These are phyloP conservation scores for Biscutella auriculata DNA, from an alignment of 441 rosid species.

Conservation along the genomic window DNA sequence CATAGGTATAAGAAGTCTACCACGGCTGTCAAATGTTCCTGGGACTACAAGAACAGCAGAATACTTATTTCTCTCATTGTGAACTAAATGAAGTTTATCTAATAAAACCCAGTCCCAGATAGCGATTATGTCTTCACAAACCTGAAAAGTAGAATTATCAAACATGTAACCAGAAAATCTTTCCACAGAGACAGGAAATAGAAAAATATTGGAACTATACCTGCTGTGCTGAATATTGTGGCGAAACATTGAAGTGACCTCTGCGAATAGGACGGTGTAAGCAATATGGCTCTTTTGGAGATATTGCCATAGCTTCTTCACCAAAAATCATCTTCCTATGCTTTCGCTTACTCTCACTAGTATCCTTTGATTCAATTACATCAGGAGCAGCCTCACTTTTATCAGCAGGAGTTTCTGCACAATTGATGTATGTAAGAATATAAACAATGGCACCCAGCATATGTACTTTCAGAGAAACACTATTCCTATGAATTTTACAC, in stretches of 20 bases:
- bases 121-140: slow-evolving; percentile 67
- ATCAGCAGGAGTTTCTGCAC: slow-evolving; percentile 39
- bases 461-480: background rate
- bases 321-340: slow-evolving; percentile 56
- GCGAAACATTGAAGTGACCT: slow-evolving; percentile 86
- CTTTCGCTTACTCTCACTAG: slow-evolving; percentile 30
- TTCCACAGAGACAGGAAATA: background rate
- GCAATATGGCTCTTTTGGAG: slow-evolving; percentile 65
- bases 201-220: slow-evolving; percentile 21
- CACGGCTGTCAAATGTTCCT: slow-evolving; percentile 71
- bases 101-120: slow-evolving; percentile 85
- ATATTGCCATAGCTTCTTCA: slow-evolving; percentile 76
- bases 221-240: slow-evolving; percentile 75
- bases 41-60: slow-evolving; percentile 76
- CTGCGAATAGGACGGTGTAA: slow-evolving; percentile 75
- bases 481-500: background rate
- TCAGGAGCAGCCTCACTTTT: slow-evolving; percentile 29
- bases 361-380: slow-evolving; percentile 27
- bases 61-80: slow-evolving; percentile 47
- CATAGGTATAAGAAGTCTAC: slow-evolving; percentile 28
- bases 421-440: background rate
- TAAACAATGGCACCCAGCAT: background rate
- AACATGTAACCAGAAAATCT: background rate
- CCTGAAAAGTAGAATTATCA: slow-evolving; percentile 33
- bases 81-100: slow-evolving; percentile 53